These are phyloP conservation scores for Millerago galiae DNA, from an alignment of 805 yeast genomes.

Conservation along the genomic window DNA sequence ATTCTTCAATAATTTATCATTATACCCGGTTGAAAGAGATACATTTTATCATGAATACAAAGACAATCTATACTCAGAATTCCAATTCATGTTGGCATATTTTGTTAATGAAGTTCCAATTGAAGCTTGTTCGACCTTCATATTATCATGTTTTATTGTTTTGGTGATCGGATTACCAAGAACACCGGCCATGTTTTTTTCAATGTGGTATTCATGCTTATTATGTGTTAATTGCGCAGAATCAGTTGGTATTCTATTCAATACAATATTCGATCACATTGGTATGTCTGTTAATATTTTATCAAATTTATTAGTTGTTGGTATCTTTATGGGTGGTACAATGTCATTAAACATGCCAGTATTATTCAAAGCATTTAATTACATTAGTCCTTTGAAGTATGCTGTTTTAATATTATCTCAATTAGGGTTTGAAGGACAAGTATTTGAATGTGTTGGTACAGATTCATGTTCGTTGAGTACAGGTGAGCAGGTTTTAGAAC, in stretches of 20 bases:
- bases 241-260: constrained; percentile 70
- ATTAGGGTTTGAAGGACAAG: constrained; percentile 45
- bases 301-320: constrained; percentile 55
- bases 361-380: constrained; percentile 62
- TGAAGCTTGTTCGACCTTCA: constrained; percentile 50
- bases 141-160: constrained; percentile 57
- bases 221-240: constrained; percentile 70
- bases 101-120: constrained; percentile 60
- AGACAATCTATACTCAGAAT: constrained; percentile 62
- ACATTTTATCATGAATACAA: constrained; percentile 73
- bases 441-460: constrained; percentile 43
- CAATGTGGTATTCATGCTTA: constrained; percentile 47
- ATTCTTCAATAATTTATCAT: constrained; percentile 67
- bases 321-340: constrained; percentile 75
- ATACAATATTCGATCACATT: constrained; percentile 60
- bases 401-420: constrained; percentile 57
- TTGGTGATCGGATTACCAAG: constrained; percentile 69
- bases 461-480: constrained; percentile 40
- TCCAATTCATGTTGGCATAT: constrained; percentile 58
- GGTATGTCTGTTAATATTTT: constrained; percentile 74
- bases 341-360: constrained; percentile 69
- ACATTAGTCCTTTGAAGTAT: constrained; percentile 65
- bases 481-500: constrained; percentile 51
- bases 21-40: constrained; percentile 68
- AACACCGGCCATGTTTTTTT: constrained; percentile 57